Base-by-base conservation (phyloP, 192 early-diverging fungal species). In the Backusella tarrabulga region DNA sequence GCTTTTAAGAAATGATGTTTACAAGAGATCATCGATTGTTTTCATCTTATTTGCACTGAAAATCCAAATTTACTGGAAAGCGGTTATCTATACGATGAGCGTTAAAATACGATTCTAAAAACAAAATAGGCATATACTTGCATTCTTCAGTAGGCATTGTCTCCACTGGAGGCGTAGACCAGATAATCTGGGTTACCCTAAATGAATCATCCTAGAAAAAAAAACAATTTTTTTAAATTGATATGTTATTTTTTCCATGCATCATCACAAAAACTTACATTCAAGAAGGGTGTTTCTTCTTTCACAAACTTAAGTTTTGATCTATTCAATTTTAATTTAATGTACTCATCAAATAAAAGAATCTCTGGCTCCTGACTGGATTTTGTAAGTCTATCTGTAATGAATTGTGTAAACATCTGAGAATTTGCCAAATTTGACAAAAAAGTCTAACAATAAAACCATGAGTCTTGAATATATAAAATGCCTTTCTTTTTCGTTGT, bases 401-500 rank as follows among this genome's bases (percentile, higher is more conserved):
- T 91, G 76, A 95, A 95, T 71, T 95, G 94, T 4, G 88, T 85
- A 85, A 94, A 95, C 69, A 91, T 87, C 79, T 95, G 94, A 0
- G 94, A 93, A 42, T 91, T 89, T 6, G 91, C 77, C 26, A 95
- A 86, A 17, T 78, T 77, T 1, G 88, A 86, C 76, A 95, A 81
- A 60, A 66, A 71, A 17, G 34, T 23, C 77, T 76, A 41, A 70
- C 9, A 14, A 63, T 74, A 21, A 40, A 26, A 38, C 29, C 63
- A 38, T 32, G 32, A 60, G 21, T 70, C 5, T 21, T 23, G 17
- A 23, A 44, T 23, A 67, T 44, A 8, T 17, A 44, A 23, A 8
- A 40, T 29, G 40, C 0, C n/a, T 38, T 41, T 34, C 73, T 21
- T 34, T 52, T 35, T 9, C 42, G 5, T n/a, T 8, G 11, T 19